Percentiles rank a stretch among this genome's conserved stretches.
Conservation (phyloP, 805 yeast genomes). For the Ogataea nonfermentans region DNA sequence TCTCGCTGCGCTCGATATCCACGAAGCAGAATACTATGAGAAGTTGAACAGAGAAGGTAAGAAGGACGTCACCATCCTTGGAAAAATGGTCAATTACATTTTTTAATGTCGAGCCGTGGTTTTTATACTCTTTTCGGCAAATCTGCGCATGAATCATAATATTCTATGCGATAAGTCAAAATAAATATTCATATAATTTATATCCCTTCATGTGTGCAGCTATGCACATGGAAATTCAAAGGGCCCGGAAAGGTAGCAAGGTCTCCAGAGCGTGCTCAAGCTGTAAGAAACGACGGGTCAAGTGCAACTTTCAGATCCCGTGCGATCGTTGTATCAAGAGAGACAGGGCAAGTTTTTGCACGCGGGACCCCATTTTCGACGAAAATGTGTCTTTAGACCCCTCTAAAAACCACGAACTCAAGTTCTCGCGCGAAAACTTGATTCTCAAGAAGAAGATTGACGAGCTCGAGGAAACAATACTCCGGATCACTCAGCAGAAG, state of each 20-base stretch:
- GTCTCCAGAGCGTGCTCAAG: slow-evolving; percentile 41
- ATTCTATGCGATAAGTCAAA: neutral
- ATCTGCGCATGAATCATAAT: neutral
- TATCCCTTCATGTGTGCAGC: too few species aligned
- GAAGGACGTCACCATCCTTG: neutral
- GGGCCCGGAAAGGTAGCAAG: slow-evolving; percentile 25
- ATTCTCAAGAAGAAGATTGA: slow-evolving; percentile 19
- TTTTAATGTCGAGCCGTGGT: neutral
- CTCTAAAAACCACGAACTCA: slow-evolving; percentile 14
- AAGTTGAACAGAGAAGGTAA: neutral
- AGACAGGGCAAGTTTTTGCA: slow-evolving; percentile 28
- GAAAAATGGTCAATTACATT: neutral
- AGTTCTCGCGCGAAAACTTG: slow-evolving; percentile 23
- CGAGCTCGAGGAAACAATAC: slow-evolving; percentile 19
- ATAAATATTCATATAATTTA: too few species aligned
- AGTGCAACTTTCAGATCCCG: slow-evolving; percentile 45
- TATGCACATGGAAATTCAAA: neutral
- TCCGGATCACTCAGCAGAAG: neutral
- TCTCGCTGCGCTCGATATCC: slow-evolving; percentile 39
- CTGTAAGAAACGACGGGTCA: slow-evolving; percentile 44
- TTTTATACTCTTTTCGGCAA: slow-evolving; percentile 5
- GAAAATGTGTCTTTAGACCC: slow-evolving; percentile 26
- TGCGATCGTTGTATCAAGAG: slow-evolving; percentile 40
- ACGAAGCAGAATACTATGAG: slow-evolving; percentile 26
- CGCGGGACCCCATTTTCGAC: slow-evolving; percentile 30